phyloP scores from a whole-genome alignment of 2,329 filamentous ascomycete genomes.

The Corinectria fuckeliana region DNA sequence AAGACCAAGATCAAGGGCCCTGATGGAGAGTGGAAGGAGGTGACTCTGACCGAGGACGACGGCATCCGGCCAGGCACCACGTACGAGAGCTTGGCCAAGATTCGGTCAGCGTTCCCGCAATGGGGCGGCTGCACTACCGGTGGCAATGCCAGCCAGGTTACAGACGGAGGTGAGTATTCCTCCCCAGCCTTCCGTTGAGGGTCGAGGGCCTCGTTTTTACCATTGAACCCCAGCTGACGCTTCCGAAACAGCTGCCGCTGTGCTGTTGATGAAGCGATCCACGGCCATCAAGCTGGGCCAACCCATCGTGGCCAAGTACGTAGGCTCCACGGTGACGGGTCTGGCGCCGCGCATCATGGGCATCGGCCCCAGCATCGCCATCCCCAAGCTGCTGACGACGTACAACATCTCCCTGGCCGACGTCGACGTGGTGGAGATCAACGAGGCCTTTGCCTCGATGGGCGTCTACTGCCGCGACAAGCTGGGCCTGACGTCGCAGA shows the following conservation, averaged over 20 bases:
- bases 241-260: slow-evolving; percentile 71
- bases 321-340: slow-evolving; percentile 88
- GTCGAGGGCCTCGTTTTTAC: background rate
- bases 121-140: slow-evolving; percentile 88
- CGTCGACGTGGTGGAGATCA: slow-evolving; percentile 89
- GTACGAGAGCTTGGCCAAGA: slow-evolving; percentile 79
- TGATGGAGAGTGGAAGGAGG: slow-evolving; percentile 77
- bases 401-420: slow-evolving; percentile 81
- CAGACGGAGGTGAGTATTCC: slow-evolving; percentile 73
- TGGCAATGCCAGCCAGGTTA: slow-evolving; percentile 94
- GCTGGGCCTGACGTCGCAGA: slow-evolving; percentile 72
- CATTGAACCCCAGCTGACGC: slow-evolving; percentile 15
- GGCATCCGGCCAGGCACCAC: slow-evolving; percentile 92
- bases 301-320: slow-evolving; percentile 93
- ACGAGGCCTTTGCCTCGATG: slow-evolving; percentile 98
- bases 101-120: slow-evolving; percentile 87
- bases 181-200: background rate
- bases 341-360: slow-evolving; percentile 96
- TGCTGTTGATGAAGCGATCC: slow-evolving; percentile 93
- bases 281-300: slow-evolving; percentile 86
- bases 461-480: slow-evolving; percentile 87
- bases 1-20: slow-evolving; percentile 81
- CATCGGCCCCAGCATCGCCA: slow-evolving; percentile 78
- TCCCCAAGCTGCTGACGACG: slow-evolving; percentile 83
- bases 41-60: slow-evolving; percentile 86